A percentile compares a stretch with the other conserved stretches of the same genome.
phyloP scores from a whole-genome alignment of 805 yeast species.

The Yarrowia sp. region DNA sequence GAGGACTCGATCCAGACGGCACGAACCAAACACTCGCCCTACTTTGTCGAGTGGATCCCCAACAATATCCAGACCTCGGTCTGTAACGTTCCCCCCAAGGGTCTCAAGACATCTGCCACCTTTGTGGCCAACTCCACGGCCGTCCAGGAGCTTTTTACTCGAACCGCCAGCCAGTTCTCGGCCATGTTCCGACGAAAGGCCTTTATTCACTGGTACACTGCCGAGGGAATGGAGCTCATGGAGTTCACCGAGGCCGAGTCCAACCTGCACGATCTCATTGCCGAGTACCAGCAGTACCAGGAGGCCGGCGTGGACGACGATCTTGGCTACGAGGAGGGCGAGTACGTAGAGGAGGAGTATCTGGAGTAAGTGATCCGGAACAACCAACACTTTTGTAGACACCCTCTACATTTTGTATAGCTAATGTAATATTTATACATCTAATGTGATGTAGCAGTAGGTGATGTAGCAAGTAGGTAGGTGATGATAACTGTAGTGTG shows the following conservation, averaged over 20 bases:
- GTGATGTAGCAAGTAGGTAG: too few relatives aligned
- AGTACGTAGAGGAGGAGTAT: slow-evolving; percentile 25
- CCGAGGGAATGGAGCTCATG: slow-evolving; percentile 96
- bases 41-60: slow-evolving; percentile 96
- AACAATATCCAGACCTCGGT: slow-evolving; percentile 95
- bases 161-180: slow-evolving; percentile 89
- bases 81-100: slow-evolving; percentile 90
- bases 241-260: slow-evolving; percentile 96
- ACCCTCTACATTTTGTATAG: slow-evolving; percentile 16
- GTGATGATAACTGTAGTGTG: too few relatives aligned
- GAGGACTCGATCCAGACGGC: slow-evolving; percentile 92
- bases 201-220: slow-evolving; percentile 94
- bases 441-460: too few relatives aligned
- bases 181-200: slow-evolving; percentile 95
- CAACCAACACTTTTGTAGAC: not conserved
- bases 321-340: slow-evolving; percentile 49
- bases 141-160: slow-evolving; percentile 87
- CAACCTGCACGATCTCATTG: slow-evolving; percentile 87
- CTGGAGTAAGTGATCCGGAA: not conserved
- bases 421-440: slow-evolving; percentile 28
- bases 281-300: slow-evolving; percentile 94
- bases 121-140: slow-evolving; percentile 95
- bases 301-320: slow-evolving; percentile 82
- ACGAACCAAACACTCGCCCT: slow-evolving; percentile 80
- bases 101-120: slow-evolving; percentile 86